Evolutionary conservation across 108 stramenopile species (phyloP).

Genomic region (Fragilaria radians): DNA sequence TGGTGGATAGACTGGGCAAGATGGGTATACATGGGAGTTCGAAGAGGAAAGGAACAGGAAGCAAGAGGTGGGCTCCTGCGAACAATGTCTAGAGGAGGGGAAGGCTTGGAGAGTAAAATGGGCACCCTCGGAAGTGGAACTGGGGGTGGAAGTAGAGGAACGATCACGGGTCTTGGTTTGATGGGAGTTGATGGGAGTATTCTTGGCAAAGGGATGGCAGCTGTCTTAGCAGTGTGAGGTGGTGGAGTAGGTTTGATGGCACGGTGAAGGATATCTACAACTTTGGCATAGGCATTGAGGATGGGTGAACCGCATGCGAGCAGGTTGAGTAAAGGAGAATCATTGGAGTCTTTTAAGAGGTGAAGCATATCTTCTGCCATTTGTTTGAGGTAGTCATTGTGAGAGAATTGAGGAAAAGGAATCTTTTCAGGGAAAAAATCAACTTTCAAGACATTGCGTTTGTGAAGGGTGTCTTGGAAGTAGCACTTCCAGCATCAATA

Average conservation of each 20-base stretch:
- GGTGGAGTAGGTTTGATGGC: neutral
- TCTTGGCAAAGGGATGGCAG: neutral
- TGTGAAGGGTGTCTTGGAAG: slow-evolving; percentile 10
- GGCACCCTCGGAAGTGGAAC: neutral
- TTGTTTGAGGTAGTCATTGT: neutral
- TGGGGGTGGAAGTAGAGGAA: neutral
- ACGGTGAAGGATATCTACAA: neutral
- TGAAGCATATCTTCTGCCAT: neutral
- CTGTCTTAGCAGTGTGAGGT: neutral
- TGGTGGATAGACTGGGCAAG: neutral
- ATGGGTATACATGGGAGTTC: neutral
- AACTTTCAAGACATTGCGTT: slow-evolving; percentile 23
- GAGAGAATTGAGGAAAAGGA: neutral
- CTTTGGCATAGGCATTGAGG: slow-evolving; percentile 2
- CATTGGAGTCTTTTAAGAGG: neutral
- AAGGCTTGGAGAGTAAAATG: neutral
- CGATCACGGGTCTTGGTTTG: neutral
- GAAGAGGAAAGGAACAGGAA: neutral
- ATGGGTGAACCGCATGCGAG: neutral
- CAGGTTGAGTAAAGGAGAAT: neutral
- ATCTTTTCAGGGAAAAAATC: slow-evolving; percentile 24
- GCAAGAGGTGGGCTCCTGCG: neutral
- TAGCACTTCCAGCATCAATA: slow-evolving; percentile 33
- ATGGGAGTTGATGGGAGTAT: neutral
- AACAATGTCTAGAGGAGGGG: neutral